phyloP scores from a whole-genome alignment of 2,329 filamentous ascomycete genomes.

The Dothideomycetidae sp. region DNA sequence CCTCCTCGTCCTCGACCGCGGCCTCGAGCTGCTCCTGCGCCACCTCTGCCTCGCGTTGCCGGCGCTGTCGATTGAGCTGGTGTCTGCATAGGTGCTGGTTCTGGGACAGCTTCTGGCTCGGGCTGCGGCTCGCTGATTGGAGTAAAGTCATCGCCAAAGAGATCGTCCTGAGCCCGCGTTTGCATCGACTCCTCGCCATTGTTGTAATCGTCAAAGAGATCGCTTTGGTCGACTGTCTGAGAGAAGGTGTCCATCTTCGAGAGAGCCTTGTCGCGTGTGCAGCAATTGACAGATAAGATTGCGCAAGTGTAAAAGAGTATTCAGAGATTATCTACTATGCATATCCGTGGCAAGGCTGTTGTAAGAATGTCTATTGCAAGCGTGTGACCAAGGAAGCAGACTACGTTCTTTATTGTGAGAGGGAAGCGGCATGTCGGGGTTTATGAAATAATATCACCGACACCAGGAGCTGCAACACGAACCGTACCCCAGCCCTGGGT shows the following conservation, averaged over 20 bases:
- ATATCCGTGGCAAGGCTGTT: too few species aligned
- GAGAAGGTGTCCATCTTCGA: conserved; percentile 19
- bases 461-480: too few species aligned
- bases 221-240: conserved; percentile 21
- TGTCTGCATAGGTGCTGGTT: conserved; percentile 7
- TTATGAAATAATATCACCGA: too few species aligned
- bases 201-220: conserved; percentile 23
- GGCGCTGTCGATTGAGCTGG: conserved; percentile 5
- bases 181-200: conserved; percentile 33
- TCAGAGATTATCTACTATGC: conserved; percentile 2
- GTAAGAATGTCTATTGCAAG: too few species aligned
- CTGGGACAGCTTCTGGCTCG: conserved; percentile 10
- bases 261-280: too few species aligned
- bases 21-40: conserved; percentile 15
- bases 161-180: conserved; percentile 35
- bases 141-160: conserved; percentile 38
- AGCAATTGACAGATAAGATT: too few species aligned
- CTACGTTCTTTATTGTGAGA: too few species aligned
- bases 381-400: too few species aligned
- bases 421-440: too few species aligned
- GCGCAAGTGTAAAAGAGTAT: conserved; percentile 2
- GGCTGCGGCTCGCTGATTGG: conserved; percentile 30
- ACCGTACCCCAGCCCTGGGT: too few species aligned
- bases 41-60: conserved; percentile 12
- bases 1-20: conserved; percentile 15